Evolutionary conservation across 2,329 filamentous ascomycete species (phyloP).

Genomic region (Paraconiothyrium brasiliense): DNA sequence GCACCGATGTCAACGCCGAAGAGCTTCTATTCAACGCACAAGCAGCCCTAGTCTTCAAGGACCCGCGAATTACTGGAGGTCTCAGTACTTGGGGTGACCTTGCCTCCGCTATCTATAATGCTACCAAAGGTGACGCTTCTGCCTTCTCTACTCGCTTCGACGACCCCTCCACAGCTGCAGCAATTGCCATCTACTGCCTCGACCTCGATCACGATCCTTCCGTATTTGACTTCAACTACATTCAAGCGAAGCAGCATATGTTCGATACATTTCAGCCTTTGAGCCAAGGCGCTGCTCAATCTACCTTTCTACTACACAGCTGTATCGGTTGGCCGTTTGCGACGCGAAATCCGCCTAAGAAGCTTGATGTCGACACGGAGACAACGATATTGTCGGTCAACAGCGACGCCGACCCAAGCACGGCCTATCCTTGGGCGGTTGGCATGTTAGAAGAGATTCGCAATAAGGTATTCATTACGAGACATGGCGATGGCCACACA

Average conservation of each 20-base stretch:
- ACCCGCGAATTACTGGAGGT: not conserved
- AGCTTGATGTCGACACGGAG: constrained; percentile 33
- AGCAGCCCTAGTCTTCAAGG: not conserved
- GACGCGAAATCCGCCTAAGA: constrained; percentile 47
- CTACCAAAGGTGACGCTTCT: constrained; percentile 50
- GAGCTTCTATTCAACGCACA: constrained; percentile 34
- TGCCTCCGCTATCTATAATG: constrained; percentile 33
- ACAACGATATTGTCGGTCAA: constrained; percentile 52
- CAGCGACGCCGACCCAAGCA: constrained; percentile 53
- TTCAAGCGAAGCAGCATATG: constrained; percentile 35
- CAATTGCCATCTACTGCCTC: constrained; percentile 49
- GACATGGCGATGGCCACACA: constrained; percentile 54
- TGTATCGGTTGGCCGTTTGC: constrained; percentile 55
- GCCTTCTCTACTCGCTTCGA: constrained; percentile 34
- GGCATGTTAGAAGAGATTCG: constrained; percentile 36
- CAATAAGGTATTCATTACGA: constrained; percentile 50
- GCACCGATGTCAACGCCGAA: constrained; percentile 38
- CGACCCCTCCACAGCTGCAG: constrained; percentile 24
- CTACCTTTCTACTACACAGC: constrained; percentile 43
- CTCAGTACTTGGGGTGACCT: constrained; percentile 19
- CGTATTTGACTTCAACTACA: constrained; percentile 22
- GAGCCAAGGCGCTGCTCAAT: constrained; percentile 44
- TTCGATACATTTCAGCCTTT: constrained; percentile 46
- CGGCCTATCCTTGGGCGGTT: constrained; percentile 42
- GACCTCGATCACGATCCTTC: constrained; percentile 45